A percentile compares a stretch with the other conserved stretches of the same genome.
These are phyloP conservation scores for Mycosphaerella sp. DNA, from an alignment of 2,329 filamentous ascomycete genomes.

Conservation along the genomic window DNA sequence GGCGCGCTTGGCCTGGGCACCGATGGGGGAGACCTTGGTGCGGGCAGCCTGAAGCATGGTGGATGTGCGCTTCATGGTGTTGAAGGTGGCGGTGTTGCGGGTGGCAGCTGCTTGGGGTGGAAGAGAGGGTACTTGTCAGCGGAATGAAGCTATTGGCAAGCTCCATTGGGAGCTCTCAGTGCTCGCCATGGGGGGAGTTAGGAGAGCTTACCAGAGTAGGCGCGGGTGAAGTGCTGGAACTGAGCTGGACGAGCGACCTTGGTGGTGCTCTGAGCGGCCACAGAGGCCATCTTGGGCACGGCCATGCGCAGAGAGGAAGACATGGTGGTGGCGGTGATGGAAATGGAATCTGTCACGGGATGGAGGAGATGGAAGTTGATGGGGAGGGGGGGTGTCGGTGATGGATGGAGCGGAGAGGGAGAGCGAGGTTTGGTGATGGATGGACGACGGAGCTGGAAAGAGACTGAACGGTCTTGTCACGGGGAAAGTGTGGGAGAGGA, in stretches of 20 bases:
- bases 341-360: conserved; percentile 18
- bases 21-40: conserved; percentile 40
- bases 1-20: conserved; percentile 50
- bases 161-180: conserved; percentile 11
- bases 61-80: conserved; percentile 66
- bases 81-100: conserved; percentile 53
- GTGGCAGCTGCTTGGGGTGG: conserved; percentile 23
- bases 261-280: conserved; percentile 59
- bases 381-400: conserved; percentile 24
- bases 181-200: conserved; percentile 3
- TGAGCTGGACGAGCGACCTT: conserved; percentile 65
- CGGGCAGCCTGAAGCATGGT: conserved; percentile 39
- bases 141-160: too few species aligned
- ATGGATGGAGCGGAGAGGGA: conserved; percentile 6
- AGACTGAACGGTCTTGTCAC: conserved; percentile 22
- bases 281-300: conserved; percentile 67
- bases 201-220: conserved; percentile 55
- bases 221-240: conserved; percentile 60
- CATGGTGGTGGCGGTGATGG: conserved; percentile 60
- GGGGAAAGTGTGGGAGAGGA: conserved; percentile 26
- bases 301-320: conserved; percentile 65
- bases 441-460: conserved; percentile 17
- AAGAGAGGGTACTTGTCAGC: conserved; percentile 11
- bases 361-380: conserved; percentile 21
- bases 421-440: conserved; percentile 22